Evolutionary conservation across 768 basidiomycete species (phyloP).

Genomic region (Mycena crocata): DNA sequence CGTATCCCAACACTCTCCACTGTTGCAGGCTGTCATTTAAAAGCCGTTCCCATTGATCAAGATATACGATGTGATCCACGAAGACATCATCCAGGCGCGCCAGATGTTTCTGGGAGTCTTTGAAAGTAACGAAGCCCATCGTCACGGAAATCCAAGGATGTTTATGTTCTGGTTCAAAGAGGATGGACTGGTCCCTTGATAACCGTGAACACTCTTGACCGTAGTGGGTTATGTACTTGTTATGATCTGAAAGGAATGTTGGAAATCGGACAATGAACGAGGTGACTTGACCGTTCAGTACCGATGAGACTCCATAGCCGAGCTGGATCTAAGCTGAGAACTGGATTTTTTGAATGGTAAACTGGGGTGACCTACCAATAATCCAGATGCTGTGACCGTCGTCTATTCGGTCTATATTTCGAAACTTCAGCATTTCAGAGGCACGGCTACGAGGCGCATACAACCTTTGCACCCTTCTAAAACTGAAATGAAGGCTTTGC

Average conservation of each 20-base stretch:
- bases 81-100: slow-evolving; percentile 59
- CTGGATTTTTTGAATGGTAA: background rate
- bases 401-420: slow-evolving; percentile 39
- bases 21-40: slow-evolving; percentile 54
- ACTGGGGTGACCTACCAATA: slow-evolving; percentile 46
- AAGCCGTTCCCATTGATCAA: slow-evolving; percentile 62
- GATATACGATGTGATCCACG: slow-evolving; percentile 67
- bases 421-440: background rate
- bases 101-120: slow-evolving; percentile 54
- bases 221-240: slow-evolving; percentile 65
- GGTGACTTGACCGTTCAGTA: too few species aligned
- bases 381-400: slow-evolving; percentile 59
- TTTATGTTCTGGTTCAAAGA: slow-evolving; percentile 47
- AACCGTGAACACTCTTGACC: slow-evolving; percentile 67
- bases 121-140: slow-evolving; percentile 57
- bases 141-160: slow-evolving; percentile 47
- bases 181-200: slow-evolving; percentile 62
- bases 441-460: background rate
- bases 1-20: slow-evolving; percentile 57
- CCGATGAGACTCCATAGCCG: slow-evolving; percentile 62
- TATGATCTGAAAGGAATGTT: slow-evolving; percentile 49
- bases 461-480: slow-evolving; percentile 55
- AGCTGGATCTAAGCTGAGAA: slow-evolving; percentile 42
- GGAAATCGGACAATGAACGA: too few species aligned
- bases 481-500: slow-evolving; percentile 58